phyloP scores from a whole-genome alignment of 257 asterid species.

The Fraxinus pennsylvanica region DNA sequence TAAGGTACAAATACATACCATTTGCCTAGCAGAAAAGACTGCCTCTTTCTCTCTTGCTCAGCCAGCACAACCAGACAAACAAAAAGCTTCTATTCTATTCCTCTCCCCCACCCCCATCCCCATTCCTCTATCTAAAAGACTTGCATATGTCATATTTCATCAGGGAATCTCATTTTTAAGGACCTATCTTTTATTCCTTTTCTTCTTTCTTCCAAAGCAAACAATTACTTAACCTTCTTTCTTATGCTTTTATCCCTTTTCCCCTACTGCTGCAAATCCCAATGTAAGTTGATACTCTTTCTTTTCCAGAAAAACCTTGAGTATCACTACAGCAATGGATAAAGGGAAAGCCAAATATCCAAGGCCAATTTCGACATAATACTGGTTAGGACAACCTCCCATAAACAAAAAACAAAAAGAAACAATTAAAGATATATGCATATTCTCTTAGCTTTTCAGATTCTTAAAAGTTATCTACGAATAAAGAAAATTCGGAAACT shows the following conservation, averaged over 20 bases:
- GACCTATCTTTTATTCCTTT: conserved; percentile 53
- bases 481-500: conserved; percentile 32
- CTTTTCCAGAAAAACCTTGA: conserved; percentile 40
- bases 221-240: conserved; percentile 61
- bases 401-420: conserved; percentile 22
- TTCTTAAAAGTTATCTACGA: conserved; percentile 31
- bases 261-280: conserved; percentile 59
- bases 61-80: conserved; percentile 56
- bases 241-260: conserved; percentile 43
- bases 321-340: conserved; percentile 50
- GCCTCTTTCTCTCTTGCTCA: conserved; percentile 41
- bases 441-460: conserved; percentile 39
- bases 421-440: conserved; percentile 34
- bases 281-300: conserved; percentile 40
- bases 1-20: conserved; percentile 63
- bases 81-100: conserved; percentile 58
- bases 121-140: too few species aligned
- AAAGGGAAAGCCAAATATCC: conserved; percentile 32
- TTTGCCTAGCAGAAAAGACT: conserved; percentile 50
- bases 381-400: conserved; percentile 4
- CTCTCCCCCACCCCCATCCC: too few species aligned
- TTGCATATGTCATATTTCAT: too few species aligned
- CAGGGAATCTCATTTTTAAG: too few species aligned
- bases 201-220: conserved; percentile 51
- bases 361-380: conserved; percentile 25